phyloP scores from a whole-genome alignment of 176 grass and related monocot genomes.

The Oryza meridionalis region DNA sequence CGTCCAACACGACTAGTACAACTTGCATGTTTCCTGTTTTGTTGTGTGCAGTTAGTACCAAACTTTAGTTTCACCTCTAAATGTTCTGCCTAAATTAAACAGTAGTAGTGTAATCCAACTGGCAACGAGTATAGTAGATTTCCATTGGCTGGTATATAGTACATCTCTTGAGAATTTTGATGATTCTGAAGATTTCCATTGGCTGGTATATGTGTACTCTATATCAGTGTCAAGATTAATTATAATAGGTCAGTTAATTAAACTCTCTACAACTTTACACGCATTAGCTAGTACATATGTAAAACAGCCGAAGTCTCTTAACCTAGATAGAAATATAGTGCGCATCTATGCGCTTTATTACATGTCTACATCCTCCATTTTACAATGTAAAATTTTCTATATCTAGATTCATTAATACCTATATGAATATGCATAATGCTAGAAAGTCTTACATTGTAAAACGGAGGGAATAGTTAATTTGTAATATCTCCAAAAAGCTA shows the following conservation, averaged over 20 bases:
- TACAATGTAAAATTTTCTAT: too few relatives aligned
- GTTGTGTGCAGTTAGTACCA: neutral
- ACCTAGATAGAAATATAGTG: neutral
- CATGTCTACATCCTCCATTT: too few relatives aligned
- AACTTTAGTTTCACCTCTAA: neutral
- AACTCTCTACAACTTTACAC: neutral
- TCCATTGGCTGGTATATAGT: neutral
- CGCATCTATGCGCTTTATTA: neutral
- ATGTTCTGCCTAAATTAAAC: neutral
- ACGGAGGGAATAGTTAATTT: too few relatives aligned
- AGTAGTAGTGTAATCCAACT: neutral
- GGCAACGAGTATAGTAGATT: neutral
- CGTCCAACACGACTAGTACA: neutral
- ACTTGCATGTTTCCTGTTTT: neutral
- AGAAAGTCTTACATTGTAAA: too few relatives aligned
- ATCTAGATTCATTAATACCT: too few relatives aligned
- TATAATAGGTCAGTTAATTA: neutral
- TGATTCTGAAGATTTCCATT: neutral
- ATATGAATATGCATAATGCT: too few relatives aligned
- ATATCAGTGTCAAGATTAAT: neutral
- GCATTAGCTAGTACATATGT: neutral
- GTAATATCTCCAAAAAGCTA: neutral
- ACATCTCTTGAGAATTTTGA: neutral
- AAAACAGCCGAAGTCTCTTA: neutral
- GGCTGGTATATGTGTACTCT: neutral